Evolutionary conservation across 176 grass and related monocot species (phyloP).

Genomic region (Dactylis glomerata): DNA sequence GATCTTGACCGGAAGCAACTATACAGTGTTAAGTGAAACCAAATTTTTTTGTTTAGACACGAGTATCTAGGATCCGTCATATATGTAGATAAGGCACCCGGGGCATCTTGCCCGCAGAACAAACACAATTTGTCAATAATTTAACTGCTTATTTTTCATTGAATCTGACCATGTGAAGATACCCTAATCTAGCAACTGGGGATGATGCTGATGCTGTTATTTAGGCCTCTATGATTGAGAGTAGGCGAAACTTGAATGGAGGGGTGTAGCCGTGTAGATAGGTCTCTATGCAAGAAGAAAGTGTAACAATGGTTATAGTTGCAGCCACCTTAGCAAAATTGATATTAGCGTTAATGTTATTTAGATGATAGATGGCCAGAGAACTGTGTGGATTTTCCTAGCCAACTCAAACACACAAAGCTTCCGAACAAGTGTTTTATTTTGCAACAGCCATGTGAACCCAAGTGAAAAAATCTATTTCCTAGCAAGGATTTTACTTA

Average conservation of each 20-base stretch:
- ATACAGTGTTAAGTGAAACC: background rate
- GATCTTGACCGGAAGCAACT: background rate
- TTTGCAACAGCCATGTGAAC: background rate
- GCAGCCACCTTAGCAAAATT: background rate
- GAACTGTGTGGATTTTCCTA: background rate
- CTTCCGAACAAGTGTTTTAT: background rate
- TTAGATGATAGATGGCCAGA: background rate
- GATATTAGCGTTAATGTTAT: background rate
- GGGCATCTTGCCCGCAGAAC: background rate
- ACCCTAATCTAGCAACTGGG: background rate
- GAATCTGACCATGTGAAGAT: background rate
- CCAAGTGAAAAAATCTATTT: background rate
- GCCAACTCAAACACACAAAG: background rate
- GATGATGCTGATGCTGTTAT: background rate
- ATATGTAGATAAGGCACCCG: background rate
- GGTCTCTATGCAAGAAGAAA: background rate
- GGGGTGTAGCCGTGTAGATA: too few species aligned
- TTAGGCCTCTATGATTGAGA: background rate
- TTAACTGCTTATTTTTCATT: background rate
- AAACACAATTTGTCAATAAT: background rate
- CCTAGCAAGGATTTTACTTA: background rate
- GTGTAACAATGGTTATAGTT: background rate
- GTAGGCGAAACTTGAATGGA: background rate
- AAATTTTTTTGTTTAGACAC: slow-evolving; percentile 12
- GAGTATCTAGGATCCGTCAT: background rate